Conservation (phyloP, 2,329 filamentous ascomycete species). For the Fusarium palustre region DNA sequence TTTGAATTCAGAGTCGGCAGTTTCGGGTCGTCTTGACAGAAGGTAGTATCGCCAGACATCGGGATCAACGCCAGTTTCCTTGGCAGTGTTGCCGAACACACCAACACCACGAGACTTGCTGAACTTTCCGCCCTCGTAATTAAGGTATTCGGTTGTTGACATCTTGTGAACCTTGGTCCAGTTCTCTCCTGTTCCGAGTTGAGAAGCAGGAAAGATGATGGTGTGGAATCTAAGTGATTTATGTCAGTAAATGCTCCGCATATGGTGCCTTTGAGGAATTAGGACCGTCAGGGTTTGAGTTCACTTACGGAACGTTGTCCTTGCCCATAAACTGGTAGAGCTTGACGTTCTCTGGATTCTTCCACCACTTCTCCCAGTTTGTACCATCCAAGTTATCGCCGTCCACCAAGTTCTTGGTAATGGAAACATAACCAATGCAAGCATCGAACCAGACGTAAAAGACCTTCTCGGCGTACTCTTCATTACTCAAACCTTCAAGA, state of each 20-base stretch:
- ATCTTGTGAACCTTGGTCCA: constrained; percentile 93
- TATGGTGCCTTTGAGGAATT: not conserved
- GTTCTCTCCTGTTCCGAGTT: constrained; percentile 83
- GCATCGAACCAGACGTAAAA: constrained; percentile 96
- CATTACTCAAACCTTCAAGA: constrained; percentile 62
- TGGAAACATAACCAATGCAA: constrained; percentile 94
- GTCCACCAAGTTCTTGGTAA: constrained; percentile 88
- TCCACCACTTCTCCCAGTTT: constrained; percentile 96
- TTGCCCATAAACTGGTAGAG: constrained; percentile 98
- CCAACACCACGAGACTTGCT: constrained; percentile 90
- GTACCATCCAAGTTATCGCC: constrained; percentile 59
- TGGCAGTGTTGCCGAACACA: constrained; percentile 91
- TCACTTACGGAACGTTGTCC: constrained; percentile 66
- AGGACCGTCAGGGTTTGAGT: not conserved
- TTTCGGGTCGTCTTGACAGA: constrained; percentile 85
- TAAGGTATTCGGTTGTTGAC: constrained; percentile 87
- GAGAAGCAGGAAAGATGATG: constrained; percentile 89
- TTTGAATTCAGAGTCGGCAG: constrained; percentile 88
- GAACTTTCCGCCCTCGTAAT: constrained; percentile 92
- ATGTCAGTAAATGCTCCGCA: constrained; percentile 13
- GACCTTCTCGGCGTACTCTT: constrained; percentile 73
- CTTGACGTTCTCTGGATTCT: constrained; percentile 85
- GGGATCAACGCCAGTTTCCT: constrained; percentile 83
- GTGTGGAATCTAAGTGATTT: constrained; percentile 67
- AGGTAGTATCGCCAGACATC: constrained; percentile 97